Percentiles rank a stretch among this genome's conserved stretches.
Evolutionary conservation across 106 monocot species (phyloP).

Genomic region (Allium sativum): DNA sequence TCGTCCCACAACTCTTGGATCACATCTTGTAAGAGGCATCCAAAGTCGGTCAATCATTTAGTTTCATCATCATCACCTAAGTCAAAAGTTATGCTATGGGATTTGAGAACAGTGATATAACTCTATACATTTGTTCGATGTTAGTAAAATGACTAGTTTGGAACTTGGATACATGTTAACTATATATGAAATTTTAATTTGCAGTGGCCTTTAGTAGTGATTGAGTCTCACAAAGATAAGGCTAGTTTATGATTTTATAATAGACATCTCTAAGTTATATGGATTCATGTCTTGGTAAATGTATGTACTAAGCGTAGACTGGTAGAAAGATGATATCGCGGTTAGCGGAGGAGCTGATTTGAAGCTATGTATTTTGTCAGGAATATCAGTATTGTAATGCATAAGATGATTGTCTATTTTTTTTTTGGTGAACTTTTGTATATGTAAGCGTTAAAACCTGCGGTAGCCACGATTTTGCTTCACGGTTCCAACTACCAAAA

Average conservation of each 20-base stretch:
- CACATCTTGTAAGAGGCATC: slow-evolving; percentile 79
- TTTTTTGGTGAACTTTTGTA: background rate
- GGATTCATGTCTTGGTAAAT: slow-evolving; percentile 7
- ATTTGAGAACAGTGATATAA: slow-evolving; percentile 82
- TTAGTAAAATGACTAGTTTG: background rate
- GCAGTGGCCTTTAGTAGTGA: slow-evolving; percentile 74
- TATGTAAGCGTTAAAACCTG: too few species aligned
- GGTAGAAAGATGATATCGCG: slow-evolving; percentile 88
- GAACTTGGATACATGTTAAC: background rate
- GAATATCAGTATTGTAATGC: slow-evolving; percentile 34
- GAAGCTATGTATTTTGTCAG: slow-evolving; percentile 60
- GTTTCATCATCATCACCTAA: slow-evolving; percentile 90
- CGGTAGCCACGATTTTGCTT: too few species aligned
- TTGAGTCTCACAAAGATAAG: slow-evolving; percentile 76
- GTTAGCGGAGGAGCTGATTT: slow-evolving; percentile 90
- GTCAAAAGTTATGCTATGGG: slow-evolving; percentile 98
- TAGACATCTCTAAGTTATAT: background rate
- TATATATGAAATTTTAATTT: slow-evolving; percentile 4
- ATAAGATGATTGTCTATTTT: background rate
- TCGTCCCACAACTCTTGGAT: slow-evolving; percentile 90
- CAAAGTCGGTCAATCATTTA: slow-evolving; percentile 71
- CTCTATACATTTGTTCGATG: background rate
- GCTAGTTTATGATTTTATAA: slow-evolving; percentile 13
- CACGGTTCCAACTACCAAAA: too few species aligned
- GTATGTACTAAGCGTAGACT: slow-evolving; percentile 75